Conservation (phyloP, 1,284 basidiomycete genomes). For the Ustilago trichophora region DNA sequence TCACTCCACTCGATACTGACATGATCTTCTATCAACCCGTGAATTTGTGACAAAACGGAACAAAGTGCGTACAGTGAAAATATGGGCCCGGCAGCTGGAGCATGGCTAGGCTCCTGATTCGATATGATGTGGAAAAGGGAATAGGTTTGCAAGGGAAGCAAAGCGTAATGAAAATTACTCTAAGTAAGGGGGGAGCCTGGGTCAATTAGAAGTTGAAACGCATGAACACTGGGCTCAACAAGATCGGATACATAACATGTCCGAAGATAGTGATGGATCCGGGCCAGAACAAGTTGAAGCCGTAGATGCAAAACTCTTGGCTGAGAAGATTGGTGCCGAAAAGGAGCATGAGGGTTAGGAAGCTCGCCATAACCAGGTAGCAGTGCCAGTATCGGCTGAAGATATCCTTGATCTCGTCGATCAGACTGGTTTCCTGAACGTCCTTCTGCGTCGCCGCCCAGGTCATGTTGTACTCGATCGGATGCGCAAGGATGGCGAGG, state of each 20-base stretch:
- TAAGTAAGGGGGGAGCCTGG: too few relatives aligned
- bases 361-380: slow-evolving; percentile 72
- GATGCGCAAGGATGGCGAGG: slow-evolving; percentile 78
- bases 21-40: too few relatives aligned
- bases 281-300: slow-evolving; percentile 41
- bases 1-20: too few relatives aligned
- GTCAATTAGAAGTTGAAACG: slow-evolving; percentile 45
- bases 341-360: slow-evolving; percentile 74
- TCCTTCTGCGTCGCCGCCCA: slow-evolving; percentile 70
- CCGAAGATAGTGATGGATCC: slow-evolving; percentile 12
- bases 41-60: too few relatives aligned
- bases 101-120: too few relatives aligned
- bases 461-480: slow-evolving; percentile 84
- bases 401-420: slow-evolving; percentile 83
- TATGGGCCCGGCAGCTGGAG: too few relatives aligned
- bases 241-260: slow-evolving; percentile 48
- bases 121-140: too few relatives aligned
- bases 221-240: slow-evolving; percentile 45
- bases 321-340: slow-evolving; percentile 72
- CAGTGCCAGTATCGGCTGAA: slow-evolving; percentile 50
- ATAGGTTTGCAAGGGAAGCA: too few relatives aligned
- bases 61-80: too few relatives aligned
- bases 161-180: too few relatives aligned
- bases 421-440: slow-evolving; percentile 73
- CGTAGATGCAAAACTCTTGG: slow-evolving; percentile 71